These are phyloP conservation scores for Alternaria longipes DNA, from an alignment of 2,329 filamentous ascomycete species.

Conservation along the genomic window DNA sequence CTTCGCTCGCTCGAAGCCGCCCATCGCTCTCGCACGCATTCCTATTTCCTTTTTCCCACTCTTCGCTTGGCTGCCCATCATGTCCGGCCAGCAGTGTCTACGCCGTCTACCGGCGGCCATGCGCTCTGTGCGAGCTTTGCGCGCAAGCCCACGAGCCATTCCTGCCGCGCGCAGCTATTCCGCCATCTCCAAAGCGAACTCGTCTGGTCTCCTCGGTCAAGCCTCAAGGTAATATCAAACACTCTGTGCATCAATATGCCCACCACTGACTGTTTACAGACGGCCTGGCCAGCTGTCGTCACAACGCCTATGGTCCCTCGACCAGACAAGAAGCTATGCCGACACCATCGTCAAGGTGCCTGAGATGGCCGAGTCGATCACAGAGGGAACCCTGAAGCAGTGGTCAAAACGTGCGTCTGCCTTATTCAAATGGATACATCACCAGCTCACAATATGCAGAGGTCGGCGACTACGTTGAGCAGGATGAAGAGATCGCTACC, in stretches of 20 bases:
- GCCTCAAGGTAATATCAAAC: conserved; percentile 34
- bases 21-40: conserved; percentile 16
- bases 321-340: conserved; percentile 61
- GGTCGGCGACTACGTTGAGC: conserved; percentile 91
- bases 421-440: neutral
- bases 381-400: conserved; percentile 94
- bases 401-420: conserved; percentile 75
- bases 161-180: conserved; percentile 46
- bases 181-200: conserved; percentile 44
- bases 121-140: conserved; percentile 43
- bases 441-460: conserved; percentile 55
- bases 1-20: conserved; percentile 16
- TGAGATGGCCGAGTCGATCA: conserved; percentile 98
- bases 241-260: neutral
- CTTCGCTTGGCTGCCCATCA: conserved; percentile 27
- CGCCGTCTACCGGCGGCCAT: conserved; percentile 45
- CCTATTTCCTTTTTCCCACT: conserved; percentile 18
- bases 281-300: conserved; percentile 40
- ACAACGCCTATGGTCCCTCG: conserved; percentile 38
- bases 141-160: conserved; percentile 39
- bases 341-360: conserved; percentile 92
- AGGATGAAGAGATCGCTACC: conserved; percentile 96
- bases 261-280: conserved; percentile 34
- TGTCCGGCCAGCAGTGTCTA: conserved; percentile 52
- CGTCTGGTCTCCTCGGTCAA: conserved; percentile 44